phyloP scores from a whole-genome alignment of 805 yeast genomes.

The Starmera amethionina region DNA sequence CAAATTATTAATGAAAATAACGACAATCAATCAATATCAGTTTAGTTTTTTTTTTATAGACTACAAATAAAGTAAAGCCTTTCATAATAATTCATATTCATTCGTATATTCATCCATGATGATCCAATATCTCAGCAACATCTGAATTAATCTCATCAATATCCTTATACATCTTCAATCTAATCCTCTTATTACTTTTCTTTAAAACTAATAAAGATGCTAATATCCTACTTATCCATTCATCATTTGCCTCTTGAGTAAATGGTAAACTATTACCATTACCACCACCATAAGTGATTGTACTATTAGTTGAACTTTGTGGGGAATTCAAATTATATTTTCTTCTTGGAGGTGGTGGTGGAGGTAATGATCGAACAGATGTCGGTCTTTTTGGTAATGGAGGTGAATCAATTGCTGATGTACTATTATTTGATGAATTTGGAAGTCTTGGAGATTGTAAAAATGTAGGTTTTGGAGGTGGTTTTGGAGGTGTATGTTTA shows the following conservation, averaged over 20 bases:
- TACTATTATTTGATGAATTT: not conserved
- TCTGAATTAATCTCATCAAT: conserved; percentile 16
- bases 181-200: conserved; percentile 7
- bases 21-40: conserved; percentile 27
- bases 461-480: conserved; percentile 5
- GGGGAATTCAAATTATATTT: conserved; percentile 1
- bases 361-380: conserved; percentile 4
- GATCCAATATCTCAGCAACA: conserved; percentile 7
- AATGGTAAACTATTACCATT: conserved; percentile 4
- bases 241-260: conserved; percentile 39
- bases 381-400: conserved; percentile 20
- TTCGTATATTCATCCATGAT: not conserved
- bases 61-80: not conserved
- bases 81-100: too few species aligned
- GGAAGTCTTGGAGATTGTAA: not conserved
- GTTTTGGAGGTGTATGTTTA: not conserved
- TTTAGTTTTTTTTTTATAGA: conserved; percentile 15
- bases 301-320: conserved; percentile 1
- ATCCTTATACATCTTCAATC: conserved; percentile 13
- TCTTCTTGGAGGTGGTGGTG: conserved; percentile 24
- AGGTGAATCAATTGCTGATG: conserved; percentile 5
- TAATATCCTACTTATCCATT: conserved; percentile 47
- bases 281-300: conserved; percentile 1
- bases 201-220: conserved; percentile 13
- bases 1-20: conserved; percentile 6